Evolutionary conservation across 1,284 basidiomycete genomes (phyloP), one percentile per base, ranked within the genome.

Genomic region (Spongispora temasekensis): DNA sequence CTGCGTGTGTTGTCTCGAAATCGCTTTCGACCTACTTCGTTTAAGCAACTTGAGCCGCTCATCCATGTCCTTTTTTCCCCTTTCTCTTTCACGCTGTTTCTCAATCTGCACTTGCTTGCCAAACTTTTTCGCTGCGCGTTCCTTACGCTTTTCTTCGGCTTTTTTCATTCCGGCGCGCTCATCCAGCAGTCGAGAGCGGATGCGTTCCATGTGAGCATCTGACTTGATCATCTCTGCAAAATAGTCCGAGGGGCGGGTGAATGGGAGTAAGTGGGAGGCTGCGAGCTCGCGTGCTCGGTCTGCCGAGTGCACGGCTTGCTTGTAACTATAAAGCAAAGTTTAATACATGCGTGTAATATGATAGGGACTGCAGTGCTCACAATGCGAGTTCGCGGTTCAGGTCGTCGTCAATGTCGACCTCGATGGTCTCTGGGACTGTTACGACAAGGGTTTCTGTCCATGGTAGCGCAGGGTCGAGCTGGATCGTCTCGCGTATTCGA

Each of bases 191-290:
- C 91, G 87, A 69, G 95, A 91, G 55, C 97, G 90, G 68, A 99
- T 94, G 53, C 94, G 88, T 75, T 98, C 95, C 97, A 99, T 99
- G 78, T 99, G 97, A 25, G 93, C 83, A 71, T 99, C 97, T 28
- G 90, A 91, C 79, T 99, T 99, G 70, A 98, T 91, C 97, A 99
- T 99, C 79, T 99, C 97, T 23, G 97, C 97, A 70, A 98, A 99
- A 76, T 95, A 99, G 78, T 99, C 97, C 1, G 84, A 69, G 0
- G 97, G 97, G n/a, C 97, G 90, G 12, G 91, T 90, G 78, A 98
- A 99, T 1, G 94, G 89, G 65, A 97, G 83, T 51, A 85, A 82
- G 65, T 90, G 85, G 69, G 91, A 88, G 34, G 81, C 76, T 52
- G 94, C 93, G 31, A 94, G 86, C 23, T 83, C 74, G 54, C 88